Evolutionary conservation across 768 basidiomycete species (phyloP).

Genomic region (Tulasnella sp.): DNA sequence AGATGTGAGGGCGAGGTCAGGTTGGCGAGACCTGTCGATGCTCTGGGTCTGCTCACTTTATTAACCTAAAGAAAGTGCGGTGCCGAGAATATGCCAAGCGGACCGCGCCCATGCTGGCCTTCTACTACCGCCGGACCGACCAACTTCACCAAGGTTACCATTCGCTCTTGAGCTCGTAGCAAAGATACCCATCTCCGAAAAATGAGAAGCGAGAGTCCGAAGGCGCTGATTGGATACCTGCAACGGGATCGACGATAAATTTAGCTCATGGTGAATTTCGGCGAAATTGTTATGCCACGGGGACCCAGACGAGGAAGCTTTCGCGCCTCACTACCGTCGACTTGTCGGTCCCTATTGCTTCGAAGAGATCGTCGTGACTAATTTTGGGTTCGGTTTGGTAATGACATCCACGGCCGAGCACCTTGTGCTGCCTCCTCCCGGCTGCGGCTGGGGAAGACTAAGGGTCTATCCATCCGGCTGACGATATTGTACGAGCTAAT

Average conservation of each 20-base stretch:
- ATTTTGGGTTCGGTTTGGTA: neutral
- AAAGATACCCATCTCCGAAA: neutral
- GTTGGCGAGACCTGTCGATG: neutral
- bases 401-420: neutral
- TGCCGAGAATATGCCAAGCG: conserved; percentile 9
- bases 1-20: neutral
- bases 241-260: neutral
- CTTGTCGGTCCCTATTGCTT: neutral
- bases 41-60: neutral
- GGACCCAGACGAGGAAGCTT: neutral
- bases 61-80: neutral
- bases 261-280: neutral
- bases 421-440: neutral
- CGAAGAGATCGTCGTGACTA: neutral
- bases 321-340: neutral
- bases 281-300: neutral
- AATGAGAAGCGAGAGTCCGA: neutral
- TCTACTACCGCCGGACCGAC: neutral
- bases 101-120: neutral
- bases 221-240: neutral
- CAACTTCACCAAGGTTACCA: neutral
- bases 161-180: neutral
- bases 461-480: neutral
- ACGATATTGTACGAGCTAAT: neutral
- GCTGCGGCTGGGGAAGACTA: neutral